Conservation (phyloP, 1,284 basidiomycete species). For the Lentinula novae-zelandiae region DNA sequence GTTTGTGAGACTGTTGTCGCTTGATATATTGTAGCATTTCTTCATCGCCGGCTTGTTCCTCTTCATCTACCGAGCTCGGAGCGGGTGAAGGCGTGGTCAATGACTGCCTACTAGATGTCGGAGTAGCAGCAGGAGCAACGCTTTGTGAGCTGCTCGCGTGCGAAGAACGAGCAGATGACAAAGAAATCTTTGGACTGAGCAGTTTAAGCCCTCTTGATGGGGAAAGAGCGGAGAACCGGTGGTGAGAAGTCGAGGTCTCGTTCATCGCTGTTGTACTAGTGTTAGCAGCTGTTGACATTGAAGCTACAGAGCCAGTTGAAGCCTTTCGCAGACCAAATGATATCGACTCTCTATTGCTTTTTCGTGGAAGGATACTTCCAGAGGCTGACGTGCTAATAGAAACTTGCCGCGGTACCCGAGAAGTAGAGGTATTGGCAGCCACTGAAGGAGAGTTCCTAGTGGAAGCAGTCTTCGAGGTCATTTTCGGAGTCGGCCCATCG, state of each 20-base stretch:
- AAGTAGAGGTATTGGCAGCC: constrained; percentile 30
- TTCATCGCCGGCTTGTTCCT: constrained; percentile 88
- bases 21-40: constrained; percentile 97
- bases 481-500: constrained; percentile 40
- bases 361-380: constrained; percentile 43
- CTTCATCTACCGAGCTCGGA: constrained; percentile 78
- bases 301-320: constrained; percentile 72
- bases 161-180: constrained; percentile 52
- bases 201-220: constrained; percentile 80
- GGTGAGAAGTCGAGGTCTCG: constrained; percentile 38
- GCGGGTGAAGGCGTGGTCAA: constrained; percentile 79
- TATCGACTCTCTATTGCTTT: constrained; percentile 69
- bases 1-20: constrained; percentile 84
- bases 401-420: constrained; percentile 66
- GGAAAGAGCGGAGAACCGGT: constrained; percentile 75
- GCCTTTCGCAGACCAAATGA: constrained; percentile 76
- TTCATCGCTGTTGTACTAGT: constrained; percentile 38
- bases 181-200: constrained; percentile 70
- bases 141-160: constrained; percentile 48
- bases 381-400: constrained; percentile 45
- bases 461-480: constrained; percentile 32
- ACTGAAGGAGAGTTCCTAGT: constrained; percentile 57
- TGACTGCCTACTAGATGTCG: constrained; percentile 72
- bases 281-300: constrained; percentile 44
- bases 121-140: constrained; percentile 53